Percentiles rank a stretch among this genome's conserved stretches.
Conservation (phyloP, 805 yeast species). For the Candida coleopterorum region DNA sequence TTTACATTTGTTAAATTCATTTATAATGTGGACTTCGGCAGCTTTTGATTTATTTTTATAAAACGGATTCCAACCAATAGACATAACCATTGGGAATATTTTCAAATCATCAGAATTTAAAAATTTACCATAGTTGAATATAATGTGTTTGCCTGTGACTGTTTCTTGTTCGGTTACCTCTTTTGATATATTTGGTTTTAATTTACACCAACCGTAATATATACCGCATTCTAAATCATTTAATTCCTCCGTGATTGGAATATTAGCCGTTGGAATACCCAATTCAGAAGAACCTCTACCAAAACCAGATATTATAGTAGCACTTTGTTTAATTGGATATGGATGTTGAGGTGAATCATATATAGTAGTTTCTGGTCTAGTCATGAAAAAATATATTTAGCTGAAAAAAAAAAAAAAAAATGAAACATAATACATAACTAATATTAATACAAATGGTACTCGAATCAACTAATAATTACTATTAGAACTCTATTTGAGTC, state of each 20-base stretch:
- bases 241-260: constrained; percentile 52
- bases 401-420: no score
- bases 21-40: constrained; percentile 83
- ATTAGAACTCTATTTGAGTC: no score
- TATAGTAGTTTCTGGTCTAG: constrained; percentile 42
- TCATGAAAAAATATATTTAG: constrained; percentile 22
- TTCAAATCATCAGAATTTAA: constrained; percentile 41
- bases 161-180: constrained; percentile 11
- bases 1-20: constrained; percentile 49
- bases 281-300: constrained; percentile 94
- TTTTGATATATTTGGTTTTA: constrained; percentile 11
- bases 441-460: not conserved
- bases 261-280: constrained; percentile 94
- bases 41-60: constrained; percentile 75
- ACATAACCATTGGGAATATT: constrained; percentile 84
- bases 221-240: constrained; percentile 65
- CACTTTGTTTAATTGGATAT: constrained; percentile 37
- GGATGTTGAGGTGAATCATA: constrained; percentile 36
- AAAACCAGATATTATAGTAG: constrained; percentile 71
- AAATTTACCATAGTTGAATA: constrained; percentile 56
- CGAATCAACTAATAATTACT: no score
- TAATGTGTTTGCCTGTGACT: constrained; percentile 24
- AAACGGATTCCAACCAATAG: constrained; percentile 94
- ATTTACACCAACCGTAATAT: constrained; percentile 75
- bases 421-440: not conserved